Evolutionary conservation across 78 protist species (phyloP).

Genomic region (Dictyostelium capitatum): DNA sequence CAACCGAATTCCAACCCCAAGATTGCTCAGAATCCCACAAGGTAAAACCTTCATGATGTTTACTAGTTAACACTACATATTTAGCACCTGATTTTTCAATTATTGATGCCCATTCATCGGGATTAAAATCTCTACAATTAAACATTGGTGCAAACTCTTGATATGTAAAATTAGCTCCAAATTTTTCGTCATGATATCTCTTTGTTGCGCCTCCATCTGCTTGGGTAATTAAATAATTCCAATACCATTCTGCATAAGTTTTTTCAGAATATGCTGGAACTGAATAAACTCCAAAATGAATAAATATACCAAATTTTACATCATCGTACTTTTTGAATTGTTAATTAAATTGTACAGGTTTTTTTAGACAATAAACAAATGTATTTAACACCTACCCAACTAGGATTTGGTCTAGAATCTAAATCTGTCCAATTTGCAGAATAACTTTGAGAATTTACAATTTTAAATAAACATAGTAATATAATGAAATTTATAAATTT

Average conservation of each 20-base stretch:
- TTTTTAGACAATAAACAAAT: not conserved
- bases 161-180: constrained; percentile 33
- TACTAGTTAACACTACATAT: constrained; percentile 79
- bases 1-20: constrained; percentile 83
- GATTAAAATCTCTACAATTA: constrained; percentile 48
- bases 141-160: constrained; percentile 70
- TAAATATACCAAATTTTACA: constrained; percentile 68
- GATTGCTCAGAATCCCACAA: constrained; percentile 26
- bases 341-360: too few species aligned
- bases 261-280: constrained; percentile 64
- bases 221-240: not conserved
- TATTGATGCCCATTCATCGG: constrained; percentile 81
- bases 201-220: not conserved
- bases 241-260: constrained; percentile 72
- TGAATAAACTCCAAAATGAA: constrained; percentile 83
- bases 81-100: constrained; percentile 73
- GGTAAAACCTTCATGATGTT: constrained; percentile 85
- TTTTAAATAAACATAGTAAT: not conserved
- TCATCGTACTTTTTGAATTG: too few species aligned
- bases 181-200: constrained; percentile 31
- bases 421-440: constrained; percentile 41
- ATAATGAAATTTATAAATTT: not conserved
- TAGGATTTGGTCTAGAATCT: constrained; percentile 57
- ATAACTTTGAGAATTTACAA: not conserved
- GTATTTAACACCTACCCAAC: not conserved